Evolutionary conservation across 225 moss, liverwort and hornwort genomes (phyloP).

Genomic region (Lunularia cruciata): DNA sequence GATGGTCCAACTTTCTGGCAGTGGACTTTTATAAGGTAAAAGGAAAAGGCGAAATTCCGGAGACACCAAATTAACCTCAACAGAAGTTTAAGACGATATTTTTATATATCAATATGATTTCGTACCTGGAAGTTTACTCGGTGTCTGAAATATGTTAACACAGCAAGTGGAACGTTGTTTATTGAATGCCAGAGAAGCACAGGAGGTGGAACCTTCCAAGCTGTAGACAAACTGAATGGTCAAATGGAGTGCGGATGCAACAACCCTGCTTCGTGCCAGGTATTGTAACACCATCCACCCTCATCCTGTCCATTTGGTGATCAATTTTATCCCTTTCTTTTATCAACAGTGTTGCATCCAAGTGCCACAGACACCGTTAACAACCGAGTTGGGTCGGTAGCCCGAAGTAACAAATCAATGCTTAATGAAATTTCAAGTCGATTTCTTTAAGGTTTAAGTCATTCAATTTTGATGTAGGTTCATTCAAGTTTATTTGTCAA

Average conservation of each 20-base stretch:
- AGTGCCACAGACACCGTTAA: neutral
- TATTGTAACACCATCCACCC: conserved; percentile 5
- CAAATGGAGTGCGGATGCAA: conserved; percentile 66
- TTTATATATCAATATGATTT: neutral
- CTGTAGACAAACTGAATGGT: conserved; percentile 73
- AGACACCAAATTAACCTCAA: no score
- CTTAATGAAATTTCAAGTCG: neutral
- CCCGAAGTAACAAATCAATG: neutral
- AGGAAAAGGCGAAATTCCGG: neutral
- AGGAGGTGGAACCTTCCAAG: conserved; percentile 66
- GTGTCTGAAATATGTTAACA: neutral
- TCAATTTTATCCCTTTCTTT: neutral
- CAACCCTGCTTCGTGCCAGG: conserved; percentile 46
- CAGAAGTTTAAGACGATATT: neutral
- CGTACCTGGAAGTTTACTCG: no score
- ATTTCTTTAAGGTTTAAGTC: neutral
- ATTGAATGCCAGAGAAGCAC: conserved; percentile 61
- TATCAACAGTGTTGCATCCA: neutral
- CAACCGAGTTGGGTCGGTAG: neutral
- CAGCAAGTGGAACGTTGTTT: neutral
- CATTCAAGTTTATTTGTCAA: no score
- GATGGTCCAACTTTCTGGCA: conserved; percentile 89
- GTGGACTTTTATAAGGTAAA: conserved; percentile 89
- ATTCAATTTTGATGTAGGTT: neutral
- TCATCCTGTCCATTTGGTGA: neutral